Base-by-base conservation (phyloP, 192 early-diverging fungal species). In the Phlyctochytrium planicorne region DNA sequence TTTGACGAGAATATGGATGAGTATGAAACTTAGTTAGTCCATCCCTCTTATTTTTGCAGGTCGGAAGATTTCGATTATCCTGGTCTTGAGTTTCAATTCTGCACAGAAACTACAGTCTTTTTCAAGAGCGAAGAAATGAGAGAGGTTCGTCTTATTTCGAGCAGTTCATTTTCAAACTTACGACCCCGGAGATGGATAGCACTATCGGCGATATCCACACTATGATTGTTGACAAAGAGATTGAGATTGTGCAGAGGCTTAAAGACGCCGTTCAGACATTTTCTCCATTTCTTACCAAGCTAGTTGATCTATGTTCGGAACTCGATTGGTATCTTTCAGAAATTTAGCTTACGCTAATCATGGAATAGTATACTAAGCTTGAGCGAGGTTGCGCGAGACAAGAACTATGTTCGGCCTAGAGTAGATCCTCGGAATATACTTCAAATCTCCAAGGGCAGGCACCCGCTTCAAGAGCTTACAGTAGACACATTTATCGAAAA, bases 121-220 rank as follows among this genome's bases (percentile, higher is more conserved):
- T 93, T 88, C 69, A 94, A 94, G 60, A 91, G 85, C 66, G 69
- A 68, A 1, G 37, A 68, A 2, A 88, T 79, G 60, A 53, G 72
- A 30, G 72, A 71, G 78, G 84, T 88, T 66, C 55, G 24, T 10
- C 4, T 24, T 36, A 16, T 57, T 6, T 17, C n/a, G n/a, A n/a
- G n/a, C n/a, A n/a, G n/a, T n/a, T n/a, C 27, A n/a, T 52, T 3
- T 52, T 2, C 30, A 62, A 24, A 35, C 34, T 33, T 34, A 79
- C 70, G 64, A 68, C 69, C 52, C 29, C 74, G 89, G 89, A 88
- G 35, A 74, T 97, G 16, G 95, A 97, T 64, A 78, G 87, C 52
- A 78, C 79, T 17, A 70, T 93, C 4, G 94, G 95, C 2, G 95
- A 97, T 60, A 86, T 97, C 17, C 91, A 93, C 69, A 88, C 86